A percentile compares a stretch with the other conserved stretches of the same genome.
Conservation (phyloP, 139 green algal species). For the Coccomyxa sp. region DNA sequence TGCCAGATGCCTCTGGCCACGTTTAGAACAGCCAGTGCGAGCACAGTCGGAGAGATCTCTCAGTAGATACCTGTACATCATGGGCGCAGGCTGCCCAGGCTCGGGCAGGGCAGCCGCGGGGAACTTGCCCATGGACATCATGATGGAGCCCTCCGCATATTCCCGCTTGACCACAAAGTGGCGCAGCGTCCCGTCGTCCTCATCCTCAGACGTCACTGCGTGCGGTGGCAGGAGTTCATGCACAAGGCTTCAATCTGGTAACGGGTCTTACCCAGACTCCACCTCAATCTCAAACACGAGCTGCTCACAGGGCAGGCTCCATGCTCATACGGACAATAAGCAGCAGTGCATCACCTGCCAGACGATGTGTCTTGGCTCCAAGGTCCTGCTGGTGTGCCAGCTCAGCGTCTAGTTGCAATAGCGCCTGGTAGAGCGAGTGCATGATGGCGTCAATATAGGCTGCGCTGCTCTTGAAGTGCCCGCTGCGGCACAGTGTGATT, state of each 20-base stretch:
- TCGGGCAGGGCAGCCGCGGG: background rate
- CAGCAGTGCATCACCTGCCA: too few relatives aligned
- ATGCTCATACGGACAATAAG: too few relatives aligned
- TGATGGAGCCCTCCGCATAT: background rate
- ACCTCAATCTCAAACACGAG: too few relatives aligned
- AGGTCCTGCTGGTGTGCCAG: background rate
- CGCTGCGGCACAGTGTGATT: background rate
- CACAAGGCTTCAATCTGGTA: too few relatives aligned
- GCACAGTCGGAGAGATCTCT: too few relatives aligned
- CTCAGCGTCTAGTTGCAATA: background rate
- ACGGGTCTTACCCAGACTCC: too few relatives aligned
- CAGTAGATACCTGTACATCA: background rate
- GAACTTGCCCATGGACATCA: background rate
- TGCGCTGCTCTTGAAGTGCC: background rate
- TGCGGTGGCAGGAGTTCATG: too few relatives aligned
- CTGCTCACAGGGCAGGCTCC: too few relatives aligned
- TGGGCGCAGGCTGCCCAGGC: background rate
- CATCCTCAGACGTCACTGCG: background rate
- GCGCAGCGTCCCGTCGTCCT: background rate
- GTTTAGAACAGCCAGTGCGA: too few relatives aligned
- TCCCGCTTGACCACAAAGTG: background rate
- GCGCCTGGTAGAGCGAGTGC: background rate
- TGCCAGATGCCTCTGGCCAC: too few relatives aligned
- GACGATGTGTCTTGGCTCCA: background rate
- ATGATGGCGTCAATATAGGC: background rate